Percentiles rank a stretch among this genome's conserved stretches.
These are phyloP conservation scores for Neltuma alba DNA, from an alignment of 306 rosid species.

Conservation along the genomic window DNA sequence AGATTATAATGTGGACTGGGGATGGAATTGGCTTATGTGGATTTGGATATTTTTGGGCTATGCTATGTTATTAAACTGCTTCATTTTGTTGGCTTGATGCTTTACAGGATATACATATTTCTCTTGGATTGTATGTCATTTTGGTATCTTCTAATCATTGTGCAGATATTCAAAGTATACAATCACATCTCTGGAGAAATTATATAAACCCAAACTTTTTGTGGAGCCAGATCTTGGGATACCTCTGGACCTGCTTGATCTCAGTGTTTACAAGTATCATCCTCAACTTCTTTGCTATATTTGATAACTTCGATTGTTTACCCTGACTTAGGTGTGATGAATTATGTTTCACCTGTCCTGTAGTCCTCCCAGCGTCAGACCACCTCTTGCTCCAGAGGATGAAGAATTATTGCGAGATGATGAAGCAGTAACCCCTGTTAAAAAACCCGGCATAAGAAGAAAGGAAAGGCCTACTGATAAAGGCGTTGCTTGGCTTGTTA, in stretches of 20 bases:
- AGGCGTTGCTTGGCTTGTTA: constrained; percentile 99
- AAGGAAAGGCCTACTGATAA: constrained; percentile 98
- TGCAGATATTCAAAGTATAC: constrained; percentile 87
- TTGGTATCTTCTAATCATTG: constrained; percentile 42
- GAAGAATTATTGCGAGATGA: constrained; percentile 94
- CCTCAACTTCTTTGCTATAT: constrained; percentile 30
- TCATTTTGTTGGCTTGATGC: not conserved
- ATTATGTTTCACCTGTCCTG: constrained; percentile 30
- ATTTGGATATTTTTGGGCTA: not conserved
- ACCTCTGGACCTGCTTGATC: constrained; percentile 98
- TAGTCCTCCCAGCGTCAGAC: constrained; percentile 85
- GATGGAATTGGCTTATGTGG: not conserved
- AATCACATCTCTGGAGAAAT: constrained; percentile 91
- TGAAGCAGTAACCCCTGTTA: constrained; percentile 75
- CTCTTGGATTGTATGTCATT: not conserved
- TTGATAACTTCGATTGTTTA: constrained; percentile 30
- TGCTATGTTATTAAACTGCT: not conserved
- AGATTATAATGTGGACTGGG: not conserved
- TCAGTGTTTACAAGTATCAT: constrained; percentile 93
- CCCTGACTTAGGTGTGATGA: constrained; percentile 39
- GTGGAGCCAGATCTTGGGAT: constrained; percentile 99
- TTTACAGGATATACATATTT: not conserved
- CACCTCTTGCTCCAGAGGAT: constrained; percentile 80
- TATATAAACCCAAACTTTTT: constrained; percentile 90
- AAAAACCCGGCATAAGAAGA: constrained; percentile 83